Evolutionary conservation across 805 yeast species (phyloP).

Genomic region (Candida pseudofarinosa): DNA sequence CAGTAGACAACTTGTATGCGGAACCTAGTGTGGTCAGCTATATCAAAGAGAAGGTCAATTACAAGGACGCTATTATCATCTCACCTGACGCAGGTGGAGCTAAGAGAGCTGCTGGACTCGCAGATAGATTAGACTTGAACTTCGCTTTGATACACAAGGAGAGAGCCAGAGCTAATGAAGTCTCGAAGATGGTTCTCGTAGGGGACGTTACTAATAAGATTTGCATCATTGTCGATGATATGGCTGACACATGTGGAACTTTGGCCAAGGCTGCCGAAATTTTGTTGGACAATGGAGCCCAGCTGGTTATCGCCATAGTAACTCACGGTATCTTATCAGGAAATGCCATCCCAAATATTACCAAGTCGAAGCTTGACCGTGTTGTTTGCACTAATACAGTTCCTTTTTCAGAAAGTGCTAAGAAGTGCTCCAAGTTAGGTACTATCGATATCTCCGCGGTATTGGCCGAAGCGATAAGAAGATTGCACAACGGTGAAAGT

Average conservation of each 20-base stretch:
- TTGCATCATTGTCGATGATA: slow-evolving; percentile 89
- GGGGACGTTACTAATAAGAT: slow-evolving; percentile 86
- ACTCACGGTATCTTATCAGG: slow-evolving; percentile 95
- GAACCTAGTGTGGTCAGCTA: slow-evolving; percentile 87
- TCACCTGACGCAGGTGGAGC: slow-evolving; percentile 99
- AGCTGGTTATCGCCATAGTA: slow-evolving; percentile 84
- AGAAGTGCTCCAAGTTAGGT: slow-evolving; percentile 63
- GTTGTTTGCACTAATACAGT: slow-evolving; percentile 93
- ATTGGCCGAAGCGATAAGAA: slow-evolving; percentile 88
- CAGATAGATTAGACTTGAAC: slow-evolving; percentile 85
- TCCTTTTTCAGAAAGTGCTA: slow-evolving; percentile 66
- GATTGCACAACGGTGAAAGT: slow-evolving; percentile 95
- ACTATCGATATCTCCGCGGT: slow-evolving; percentile 82
- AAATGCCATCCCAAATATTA: slow-evolving; percentile 70
- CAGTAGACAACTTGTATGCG: slow-evolving; percentile 93
- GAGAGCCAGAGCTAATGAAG: slow-evolving; percentile 92
- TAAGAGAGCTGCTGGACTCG: slow-evolving; percentile 90
- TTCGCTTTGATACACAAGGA: slow-evolving; percentile 97
- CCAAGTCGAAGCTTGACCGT: slow-evolving; percentile 58
- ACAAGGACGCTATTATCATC: slow-evolving; percentile 67
- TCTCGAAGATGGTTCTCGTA: slow-evolving; percentile 89
- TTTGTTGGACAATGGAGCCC: slow-evolving; percentile 74
- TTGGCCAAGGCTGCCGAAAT: slow-evolving; percentile 92
- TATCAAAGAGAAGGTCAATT: slow-evolving; percentile 59
- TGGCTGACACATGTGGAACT: slow-evolving; percentile 99